phyloP scores from a whole-genome alignment of 2,329 filamentous ascomycete genomes.

The Penicillium corylophilum region DNA sequence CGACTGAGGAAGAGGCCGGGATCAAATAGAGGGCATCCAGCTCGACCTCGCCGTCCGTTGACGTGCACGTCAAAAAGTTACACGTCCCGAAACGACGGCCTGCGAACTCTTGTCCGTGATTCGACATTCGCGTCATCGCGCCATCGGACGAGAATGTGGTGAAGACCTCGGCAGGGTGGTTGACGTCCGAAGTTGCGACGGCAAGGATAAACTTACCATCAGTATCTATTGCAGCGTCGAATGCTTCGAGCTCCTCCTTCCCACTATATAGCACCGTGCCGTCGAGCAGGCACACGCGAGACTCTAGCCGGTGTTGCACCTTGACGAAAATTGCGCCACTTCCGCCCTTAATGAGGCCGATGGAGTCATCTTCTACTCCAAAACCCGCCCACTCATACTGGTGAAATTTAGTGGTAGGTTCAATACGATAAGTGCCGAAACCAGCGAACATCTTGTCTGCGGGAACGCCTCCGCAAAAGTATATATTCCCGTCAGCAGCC shows the following conservation, averaged over 20 bases:
- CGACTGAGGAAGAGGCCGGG: not conserved
- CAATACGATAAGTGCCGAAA: constrained; percentile 1
- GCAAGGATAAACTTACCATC: constrained; percentile 3
- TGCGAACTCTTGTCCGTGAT: constrained; percentile 4
- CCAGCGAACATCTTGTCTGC: not conserved
- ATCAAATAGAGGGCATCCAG: constrained; percentile 1
- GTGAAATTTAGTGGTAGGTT: not conserved
- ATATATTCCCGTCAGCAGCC: constrained; percentile 1
- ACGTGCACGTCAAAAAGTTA: constrained; percentile 1
- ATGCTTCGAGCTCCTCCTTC: constrained; percentile 6
- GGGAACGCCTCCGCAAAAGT: constrained; percentile 2
- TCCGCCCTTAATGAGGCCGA: constrained; percentile 1
- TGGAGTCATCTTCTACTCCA: constrained; percentile 5
- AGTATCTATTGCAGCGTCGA: constrained; percentile 4
- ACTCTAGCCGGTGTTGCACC: constrained; percentile 5
- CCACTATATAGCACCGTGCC: constrained; percentile 2
- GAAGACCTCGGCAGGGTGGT: constrained; percentile 5
- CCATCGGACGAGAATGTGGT: constrained; percentile 2
- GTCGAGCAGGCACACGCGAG: constrained; percentile 5
- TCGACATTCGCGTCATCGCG: constrained; percentile 4
- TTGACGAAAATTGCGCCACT: constrained; percentile 4
- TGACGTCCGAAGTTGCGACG: constrained; percentile 5
- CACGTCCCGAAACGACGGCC: constrained; percentile 4
- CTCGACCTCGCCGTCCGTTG: constrained; percentile 3
- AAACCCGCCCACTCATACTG: not conserved